These are phyloP conservation scores for Pseudognaphalium luteoalbum DNA, from an alignment of 129 eudicot species.

Conservation along the genomic window DNA sequence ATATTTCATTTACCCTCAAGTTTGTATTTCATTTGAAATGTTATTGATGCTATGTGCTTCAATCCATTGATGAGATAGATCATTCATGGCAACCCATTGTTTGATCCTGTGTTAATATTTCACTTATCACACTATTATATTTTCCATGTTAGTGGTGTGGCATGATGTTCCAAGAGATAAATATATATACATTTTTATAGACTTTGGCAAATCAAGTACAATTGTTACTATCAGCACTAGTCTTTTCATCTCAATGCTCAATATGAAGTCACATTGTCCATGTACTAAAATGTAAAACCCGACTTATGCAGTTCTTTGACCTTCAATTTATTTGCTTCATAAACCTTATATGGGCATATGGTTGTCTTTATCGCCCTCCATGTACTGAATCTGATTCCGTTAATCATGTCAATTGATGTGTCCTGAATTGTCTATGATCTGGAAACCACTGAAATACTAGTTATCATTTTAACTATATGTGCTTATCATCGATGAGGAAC, in stretches of 20 bases:
- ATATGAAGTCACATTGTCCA: slow-evolving; percentile 26
- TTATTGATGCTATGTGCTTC: slow-evolving; percentile 7
- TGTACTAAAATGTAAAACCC: slow-evolving; percentile 23
- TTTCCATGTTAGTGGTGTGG: slow-evolving; percentile 15
- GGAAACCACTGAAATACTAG: slow-evolving; percentile 20
- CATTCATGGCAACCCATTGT: background rate
- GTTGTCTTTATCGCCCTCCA: slow-evolving; percentile 32
- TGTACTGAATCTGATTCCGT: slow-evolving; percentile 27
- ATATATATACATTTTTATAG: slow-evolving; percentile 32
- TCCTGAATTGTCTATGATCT: slow-evolving; percentile 32
- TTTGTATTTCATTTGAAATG: background rate
- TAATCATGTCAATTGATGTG: slow-evolving; percentile 20
- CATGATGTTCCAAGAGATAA: slow-evolving; percentile 17
- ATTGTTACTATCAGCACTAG: slow-evolving; percentile 14
- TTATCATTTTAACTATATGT: slow-evolving; percentile 17
- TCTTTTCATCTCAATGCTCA: slow-evolving; percentile 31
- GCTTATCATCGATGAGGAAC: slow-evolving; percentile 27
- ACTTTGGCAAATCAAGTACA: slow-evolving; percentile 30
- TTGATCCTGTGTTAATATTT: slow-evolving; percentile 3
- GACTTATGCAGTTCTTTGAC: slow-evolving; percentile 31
- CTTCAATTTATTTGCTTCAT: slow-evolving; percentile 34
- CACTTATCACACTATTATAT: slow-evolving; percentile 11
- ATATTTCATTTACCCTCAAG: background rate
- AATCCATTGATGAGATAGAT: background rate
- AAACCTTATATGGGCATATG: slow-evolving; percentile 30